Evolutionary conservation across 371 early-diverging fungal genomes (phyloP).

Genomic region (Rhizopus arrhizus): DNA sequence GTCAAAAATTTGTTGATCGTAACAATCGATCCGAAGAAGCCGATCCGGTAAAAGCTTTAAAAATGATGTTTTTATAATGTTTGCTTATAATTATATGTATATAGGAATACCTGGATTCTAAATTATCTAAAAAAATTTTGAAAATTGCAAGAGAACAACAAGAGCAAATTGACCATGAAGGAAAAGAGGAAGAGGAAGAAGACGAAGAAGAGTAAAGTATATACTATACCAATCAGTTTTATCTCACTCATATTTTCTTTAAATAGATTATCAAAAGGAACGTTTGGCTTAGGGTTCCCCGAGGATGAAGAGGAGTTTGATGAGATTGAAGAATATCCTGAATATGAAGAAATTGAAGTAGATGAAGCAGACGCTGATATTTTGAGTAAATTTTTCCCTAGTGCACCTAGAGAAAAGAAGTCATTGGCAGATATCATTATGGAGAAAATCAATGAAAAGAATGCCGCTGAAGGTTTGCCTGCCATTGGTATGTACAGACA

Average conservation of each 20-base stretch:
- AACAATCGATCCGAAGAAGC: constrained; percentile 55
- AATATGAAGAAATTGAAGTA: constrained; percentile 64
- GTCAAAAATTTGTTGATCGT: constrained; percentile 69
- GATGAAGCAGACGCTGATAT: constrained; percentile 77
- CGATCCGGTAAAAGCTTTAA: constrained; percentile 26
- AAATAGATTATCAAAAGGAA: constrained; percentile 14
- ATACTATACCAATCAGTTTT: not conserved
- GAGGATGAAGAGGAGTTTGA: constrained; percentile 58
- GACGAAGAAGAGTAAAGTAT: constrained; percentile 47
- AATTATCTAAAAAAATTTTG: constrained; percentile 87
- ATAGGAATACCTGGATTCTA: constrained; percentile 84
- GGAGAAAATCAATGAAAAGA: constrained; percentile 86
- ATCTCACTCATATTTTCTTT: not conserved
- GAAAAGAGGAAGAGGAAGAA: constrained; percentile 50
- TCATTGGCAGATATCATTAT: constrained; percentile 94
- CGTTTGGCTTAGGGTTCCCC: constrained; percentile 45
- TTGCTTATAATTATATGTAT: not conserved
- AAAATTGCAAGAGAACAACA: constrained; percentile 78
- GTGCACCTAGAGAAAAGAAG: constrained; percentile 78
- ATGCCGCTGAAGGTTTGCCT: constrained; percentile 47
- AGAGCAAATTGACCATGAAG: constrained; percentile 76
- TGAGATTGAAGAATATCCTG: constrained; percentile 61
- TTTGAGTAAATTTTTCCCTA: constrained; percentile 86
- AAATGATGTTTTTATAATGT: constrained; percentile 3
- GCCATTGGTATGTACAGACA: constrained; percentile 31